Evolutionary conservation across 2,329 filamentous ascomycete species (phyloP).

Genomic region (Huntiella omanensis): DNA sequence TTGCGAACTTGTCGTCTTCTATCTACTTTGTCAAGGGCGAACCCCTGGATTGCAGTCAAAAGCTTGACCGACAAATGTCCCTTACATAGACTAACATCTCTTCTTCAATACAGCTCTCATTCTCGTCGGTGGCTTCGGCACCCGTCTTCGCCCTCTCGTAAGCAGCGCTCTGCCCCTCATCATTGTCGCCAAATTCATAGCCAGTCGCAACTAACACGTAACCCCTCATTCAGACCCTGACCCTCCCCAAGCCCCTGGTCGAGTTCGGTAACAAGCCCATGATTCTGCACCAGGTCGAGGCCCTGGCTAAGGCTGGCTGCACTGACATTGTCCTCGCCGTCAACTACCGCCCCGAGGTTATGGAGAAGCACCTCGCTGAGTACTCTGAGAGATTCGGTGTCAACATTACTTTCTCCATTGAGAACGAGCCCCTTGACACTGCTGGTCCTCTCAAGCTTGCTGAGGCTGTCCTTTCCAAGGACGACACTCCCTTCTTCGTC

Average conservation of each 20-base stretch:
- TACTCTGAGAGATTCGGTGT: slow-evolving; percentile 87
- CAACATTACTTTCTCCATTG: slow-evolving; percentile 92
- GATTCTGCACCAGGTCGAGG: slow-evolving; percentile 96
- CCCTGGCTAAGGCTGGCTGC: slow-evolving; percentile 78
- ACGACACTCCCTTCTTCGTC: slow-evolving; percentile 90
- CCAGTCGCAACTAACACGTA: slow-evolving; percentile 2
- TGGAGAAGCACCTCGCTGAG: slow-evolving; percentile 88
- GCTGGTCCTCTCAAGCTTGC: slow-evolving; percentile 91
- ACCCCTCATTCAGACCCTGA: slow-evolving; percentile 51
- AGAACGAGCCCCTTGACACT: slow-evolving; percentile 86
- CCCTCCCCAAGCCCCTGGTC: slow-evolving; percentile 89
- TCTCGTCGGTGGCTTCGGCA: slow-evolving; percentile 98
- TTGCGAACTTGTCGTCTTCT: neutral
- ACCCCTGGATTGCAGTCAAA: neutral
- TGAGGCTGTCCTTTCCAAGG: slow-evolving; percentile 79
- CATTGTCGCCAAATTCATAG: neutral
- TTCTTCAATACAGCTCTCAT: slow-evolving; percentile 52
- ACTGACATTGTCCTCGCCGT: slow-evolving; percentile 96
- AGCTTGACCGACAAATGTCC: no score
- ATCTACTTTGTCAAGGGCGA: neutral
- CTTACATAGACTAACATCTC: slow-evolving; percentile 1
- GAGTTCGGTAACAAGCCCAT: slow-evolving; percentile 97
- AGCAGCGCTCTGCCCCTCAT: slow-evolving; percentile 17
- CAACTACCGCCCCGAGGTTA: slow-evolving; percentile 96
- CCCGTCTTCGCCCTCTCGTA: slow-evolving; percentile 89